Evolutionary conservation across 305 asterid species (phyloP), one percentile per base, ranked within the genome.

Genomic region (Solanum hybrid): DNA sequence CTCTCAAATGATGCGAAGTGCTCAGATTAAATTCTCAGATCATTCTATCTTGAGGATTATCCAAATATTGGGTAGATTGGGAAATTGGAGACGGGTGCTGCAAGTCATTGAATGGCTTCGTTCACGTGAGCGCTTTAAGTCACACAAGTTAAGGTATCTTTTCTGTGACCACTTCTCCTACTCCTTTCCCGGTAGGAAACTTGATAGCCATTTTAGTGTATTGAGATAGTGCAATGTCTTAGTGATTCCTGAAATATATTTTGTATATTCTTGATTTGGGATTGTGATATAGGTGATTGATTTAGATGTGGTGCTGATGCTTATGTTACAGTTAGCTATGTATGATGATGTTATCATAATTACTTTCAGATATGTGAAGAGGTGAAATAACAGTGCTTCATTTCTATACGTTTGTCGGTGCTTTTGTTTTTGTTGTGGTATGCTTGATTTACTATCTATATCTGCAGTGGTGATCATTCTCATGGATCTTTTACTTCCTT

Each of bases 81-180:
- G 97, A 89, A 97, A 97, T 91, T 97, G 99, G 99, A 95, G 91
- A 90, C 94, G 98, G 69, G 99, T 96, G 89, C 95, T 97, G 85
- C 99, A 96, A 92, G 97, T 97, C 90, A 95, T 97, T 86, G 99
- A 97, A 89, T 97, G 99, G 99, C 92, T 94, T 89, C 98, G 93
- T 86, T 92, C 96, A 73, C 97, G 94, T 17, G 98, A 96, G 89
- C 98, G 99, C 92, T 96, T 92, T 92, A 97, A 94, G 92, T 95
- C 98, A 31, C 94, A 95, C 94, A 97, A 89, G 93, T 90, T 92
- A 91, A 93, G 99, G 98, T 95, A 91, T 87, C 69, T 88, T 89
- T 15, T 60, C 78, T 51, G 24, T 19, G 75, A 7, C 78, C n/a
- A 79, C 34, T 80, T 35, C 11, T 36, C 89, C 32, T 56, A 88